Conservation (phyloP, 148 eudicot genomes). For the Polygonum aviculare region DNA sequence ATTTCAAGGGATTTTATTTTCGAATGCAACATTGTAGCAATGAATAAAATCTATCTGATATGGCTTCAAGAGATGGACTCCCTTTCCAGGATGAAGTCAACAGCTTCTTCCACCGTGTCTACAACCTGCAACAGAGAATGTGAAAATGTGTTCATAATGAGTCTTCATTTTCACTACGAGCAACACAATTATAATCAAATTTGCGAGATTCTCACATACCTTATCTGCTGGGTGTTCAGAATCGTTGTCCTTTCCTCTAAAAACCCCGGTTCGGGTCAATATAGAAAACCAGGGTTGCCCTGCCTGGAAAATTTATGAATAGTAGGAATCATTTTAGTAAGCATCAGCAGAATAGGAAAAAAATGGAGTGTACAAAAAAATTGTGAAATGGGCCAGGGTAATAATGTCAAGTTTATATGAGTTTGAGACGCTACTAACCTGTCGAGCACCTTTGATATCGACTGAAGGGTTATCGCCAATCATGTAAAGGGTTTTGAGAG, state of each 20-base stretch:
- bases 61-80: constrained; percentile 29
- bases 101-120: constrained; percentile 84
- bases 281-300: constrained; percentile 92
- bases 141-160: constrained; percentile 4
- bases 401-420: background rate
- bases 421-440: constrained; percentile 35
- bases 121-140: constrained; percentile 46
- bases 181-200: background rate
- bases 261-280: constrained; percentile 83
- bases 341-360: background rate
- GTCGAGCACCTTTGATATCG: constrained; percentile 82
- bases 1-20: background rate
- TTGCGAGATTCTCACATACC: constrained; percentile 29
- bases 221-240: constrained; percentile 63
- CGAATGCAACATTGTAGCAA: background rate
- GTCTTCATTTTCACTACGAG: background rate
- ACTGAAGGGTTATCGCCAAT: constrained; percentile 91
- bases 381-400: background rate
- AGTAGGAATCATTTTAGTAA: background rate
- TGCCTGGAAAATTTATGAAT: constrained; percentile 38
- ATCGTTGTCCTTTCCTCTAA: constrained; percentile 68
- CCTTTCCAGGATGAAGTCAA: constrained; percentile 62
- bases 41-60: background rate
- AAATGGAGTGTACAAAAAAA: background rate
- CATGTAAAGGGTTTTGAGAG: constrained; percentile 72